Percentiles rank a stretch among this genome's conserved stretches.
Evolutionary conservation across 2,329 filamentous ascomycete species (phyloP).

Genomic region (Emergomyces orientalis): DNA sequence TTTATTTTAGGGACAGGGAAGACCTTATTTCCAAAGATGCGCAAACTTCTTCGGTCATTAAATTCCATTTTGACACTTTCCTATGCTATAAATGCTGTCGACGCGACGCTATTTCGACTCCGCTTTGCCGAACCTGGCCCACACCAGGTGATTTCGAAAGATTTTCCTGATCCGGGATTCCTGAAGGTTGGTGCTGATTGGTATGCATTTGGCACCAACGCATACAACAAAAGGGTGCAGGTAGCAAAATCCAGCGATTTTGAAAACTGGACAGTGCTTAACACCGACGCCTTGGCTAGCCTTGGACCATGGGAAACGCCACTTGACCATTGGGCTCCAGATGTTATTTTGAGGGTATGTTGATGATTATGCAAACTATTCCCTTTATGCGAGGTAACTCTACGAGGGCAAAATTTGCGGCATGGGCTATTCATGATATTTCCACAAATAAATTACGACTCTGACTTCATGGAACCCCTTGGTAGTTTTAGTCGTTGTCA

Average conservation of each 20-base stretch:
- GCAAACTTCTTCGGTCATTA: background rate
- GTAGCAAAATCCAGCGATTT: slow-evolving; percentile 45
- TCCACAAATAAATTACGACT: too few relatives aligned
- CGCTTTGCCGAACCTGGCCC: background rate
- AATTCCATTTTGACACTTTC: background rate
- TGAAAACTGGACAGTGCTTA: slow-evolving; percentile 39
- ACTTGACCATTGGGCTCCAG: slow-evolving; percentile 52
- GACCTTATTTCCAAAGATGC: background rate
- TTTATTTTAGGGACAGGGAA: too few relatives aligned
- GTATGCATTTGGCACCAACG: slow-evolving; percentile 51
- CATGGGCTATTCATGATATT: background rate
- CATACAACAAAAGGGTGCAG: slow-evolving; percentile 45
- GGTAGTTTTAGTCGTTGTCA: background rate
- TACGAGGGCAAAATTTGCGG: background rate
- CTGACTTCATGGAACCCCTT: too few relatives aligned
- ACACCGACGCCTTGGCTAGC: slow-evolving; percentile 48
- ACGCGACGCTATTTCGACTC: background rate
- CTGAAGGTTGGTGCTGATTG: slow-evolving; percentile 42
- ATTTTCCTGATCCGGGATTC: slow-evolving; percentile 40
- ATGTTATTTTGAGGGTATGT: slow-evolving; percentile 43
- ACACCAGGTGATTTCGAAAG: slow-evolving; percentile 23
- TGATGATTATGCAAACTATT: background rate
- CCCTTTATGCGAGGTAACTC: background rate
- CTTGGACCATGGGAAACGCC: slow-evolving; percentile 47
- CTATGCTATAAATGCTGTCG: background rate